Evolutionary conservation across 2,329 filamentous ascomycete genomes (phyloP).

Genomic region (Catunica adiposa): DNA sequence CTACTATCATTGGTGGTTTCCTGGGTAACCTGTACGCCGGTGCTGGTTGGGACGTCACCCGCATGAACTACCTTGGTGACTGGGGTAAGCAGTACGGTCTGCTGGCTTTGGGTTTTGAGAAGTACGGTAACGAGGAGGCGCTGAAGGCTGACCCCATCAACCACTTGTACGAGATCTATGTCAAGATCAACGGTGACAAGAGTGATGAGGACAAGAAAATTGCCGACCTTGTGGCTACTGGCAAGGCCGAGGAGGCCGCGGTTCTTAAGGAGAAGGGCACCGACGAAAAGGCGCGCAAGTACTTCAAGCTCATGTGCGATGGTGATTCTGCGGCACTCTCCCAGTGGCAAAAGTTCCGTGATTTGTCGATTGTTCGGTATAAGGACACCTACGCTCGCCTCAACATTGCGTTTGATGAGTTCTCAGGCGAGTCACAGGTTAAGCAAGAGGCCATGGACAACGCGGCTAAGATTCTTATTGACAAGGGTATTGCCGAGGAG

Average conservation of each 20-base stretch:
- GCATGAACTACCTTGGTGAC: constrained; percentile 65
- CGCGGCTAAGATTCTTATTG: constrained; percentile 43
- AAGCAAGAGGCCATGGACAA: constrained; percentile 48
- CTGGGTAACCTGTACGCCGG: constrained; percentile 53
- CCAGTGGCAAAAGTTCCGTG: constrained; percentile 49
- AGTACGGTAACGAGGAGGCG: constrained; percentile 57
- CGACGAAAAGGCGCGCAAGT: constrained; percentile 58
- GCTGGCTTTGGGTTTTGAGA: constrained; percentile 57
- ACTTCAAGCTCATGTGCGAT: constrained; percentile 57
- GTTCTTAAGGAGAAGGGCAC: constrained; percentile 38
- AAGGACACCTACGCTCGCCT: constrained; percentile 51
- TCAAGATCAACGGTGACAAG: constrained; percentile 56
- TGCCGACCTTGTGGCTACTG: constrained; percentile 37
- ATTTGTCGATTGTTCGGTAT: constrained; percentile 50
- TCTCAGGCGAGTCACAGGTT: constrained; percentile 61
- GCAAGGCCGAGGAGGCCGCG: constrained; percentile 18
- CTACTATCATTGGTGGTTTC: constrained; percentile 67
- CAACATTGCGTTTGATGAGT: constrained; percentile 56
- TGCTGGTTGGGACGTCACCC: constrained; percentile 55
- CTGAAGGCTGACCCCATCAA: constrained; percentile 60
- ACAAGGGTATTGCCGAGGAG: constrained; percentile 49
- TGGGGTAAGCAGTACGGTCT: constrained; percentile 69
- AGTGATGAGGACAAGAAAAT: constrained; percentile 49
- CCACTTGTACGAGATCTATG: constrained; percentile 69
- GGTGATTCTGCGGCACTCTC: constrained; percentile 43